phyloP scores from a whole-genome alignment of 495 filamentous ascomycete species.

The Lasiosphaeria hispida region DNA sequence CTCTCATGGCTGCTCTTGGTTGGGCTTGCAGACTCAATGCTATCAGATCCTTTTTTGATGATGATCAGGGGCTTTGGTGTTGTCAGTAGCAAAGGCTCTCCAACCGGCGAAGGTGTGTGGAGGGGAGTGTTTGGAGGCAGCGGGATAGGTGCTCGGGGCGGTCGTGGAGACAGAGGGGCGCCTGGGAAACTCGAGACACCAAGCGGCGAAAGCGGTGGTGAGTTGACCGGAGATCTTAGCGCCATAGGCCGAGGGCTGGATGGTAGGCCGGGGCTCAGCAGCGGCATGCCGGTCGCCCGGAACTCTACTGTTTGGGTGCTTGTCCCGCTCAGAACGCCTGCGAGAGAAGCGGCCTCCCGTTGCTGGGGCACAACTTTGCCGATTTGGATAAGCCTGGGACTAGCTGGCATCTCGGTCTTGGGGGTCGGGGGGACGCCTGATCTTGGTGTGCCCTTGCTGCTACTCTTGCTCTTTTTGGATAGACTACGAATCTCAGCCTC shows the following conservation, averaged over 20 bases:
- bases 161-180: conserved; percentile 69
- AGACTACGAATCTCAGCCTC: conserved; percentile 63
- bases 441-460: conserved; percentile 42
- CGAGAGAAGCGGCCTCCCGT: conserved; percentile 40
- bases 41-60: conserved; percentile 35
- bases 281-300: conserved; percentile 47
- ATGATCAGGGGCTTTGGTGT: conserved; percentile 41
- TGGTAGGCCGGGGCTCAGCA: conserved; percentile 85
- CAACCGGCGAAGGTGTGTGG: conserved; percentile 50
- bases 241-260: conserved; percentile 83
- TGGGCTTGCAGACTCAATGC: conserved; percentile 29
- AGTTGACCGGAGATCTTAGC: conserved; percentile 66
- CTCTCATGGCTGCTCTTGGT: conserved; percentile 34
- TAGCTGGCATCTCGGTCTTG: conserved; percentile 27
- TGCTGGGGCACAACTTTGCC: conserved; percentile 26
- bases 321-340: conserved; percentile 45
- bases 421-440: conserved; percentile 21
- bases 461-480: conserved; percentile 61
- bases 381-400: conserved; percentile 30
- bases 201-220: conserved; percentile 67
- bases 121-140: conserved; percentile 62
- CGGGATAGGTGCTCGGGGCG: conserved; percentile 63
- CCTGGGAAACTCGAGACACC: conserved; percentile 50
- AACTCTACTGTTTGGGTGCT: conserved; percentile 23
- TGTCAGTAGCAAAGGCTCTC: conserved; percentile 31